phyloP scores from a whole-genome alignment of 371 early-diverging fungal species.

The Mucor saturninus region DNA sequence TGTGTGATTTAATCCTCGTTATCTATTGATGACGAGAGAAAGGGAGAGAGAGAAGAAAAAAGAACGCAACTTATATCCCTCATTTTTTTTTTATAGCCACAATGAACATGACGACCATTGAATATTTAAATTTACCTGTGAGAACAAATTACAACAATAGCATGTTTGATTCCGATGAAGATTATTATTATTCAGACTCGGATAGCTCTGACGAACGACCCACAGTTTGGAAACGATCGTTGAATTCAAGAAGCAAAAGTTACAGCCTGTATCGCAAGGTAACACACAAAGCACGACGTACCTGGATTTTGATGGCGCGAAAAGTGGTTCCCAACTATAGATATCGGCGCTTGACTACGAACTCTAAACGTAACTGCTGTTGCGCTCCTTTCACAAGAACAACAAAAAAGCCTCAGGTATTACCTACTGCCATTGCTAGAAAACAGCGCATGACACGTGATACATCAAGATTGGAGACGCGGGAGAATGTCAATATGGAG shows the following conservation, averaged over 20 bases:
- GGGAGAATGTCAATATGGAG: slow-evolving; percentile 32
- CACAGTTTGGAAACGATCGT: neutral
- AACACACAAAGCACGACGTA: slow-evolving; percentile 19
- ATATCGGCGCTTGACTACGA: slow-evolving; percentile 11
- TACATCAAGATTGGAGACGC: slow-evolving; percentile 2
- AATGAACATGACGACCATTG: slow-evolving; percentile 56
- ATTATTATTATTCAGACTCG: slow-evolving; percentile 10
- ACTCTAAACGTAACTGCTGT: neutral
- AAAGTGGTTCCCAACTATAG: slow-evolving; percentile 13
- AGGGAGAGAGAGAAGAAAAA: neutral
- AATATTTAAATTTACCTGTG: slow-evolving; percentile 40
- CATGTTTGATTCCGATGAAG: slow-evolving; percentile 12
- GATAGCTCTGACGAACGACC: slow-evolving; percentile 1
- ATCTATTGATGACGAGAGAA: no score
- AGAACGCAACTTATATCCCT: slow-evolving; percentile 6
- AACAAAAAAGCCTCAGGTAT: slow-evolving; percentile 10
- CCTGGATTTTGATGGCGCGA: slow-evolving; percentile 14
- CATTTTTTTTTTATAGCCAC: slow-evolving; percentile 23
- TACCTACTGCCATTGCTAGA: slow-evolving; percentile 1
- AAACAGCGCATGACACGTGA: neutral
- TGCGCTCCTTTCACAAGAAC: neutral
- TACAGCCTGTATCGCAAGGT: slow-evolving; percentile 8
- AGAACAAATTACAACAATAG: neutral
- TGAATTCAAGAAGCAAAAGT: neutral
- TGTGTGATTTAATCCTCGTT: neutral